Evolutionary conservation across 2,329 filamentous ascomycete species (phyloP).

Genomic region (Bipolaris zeicola): DNA sequence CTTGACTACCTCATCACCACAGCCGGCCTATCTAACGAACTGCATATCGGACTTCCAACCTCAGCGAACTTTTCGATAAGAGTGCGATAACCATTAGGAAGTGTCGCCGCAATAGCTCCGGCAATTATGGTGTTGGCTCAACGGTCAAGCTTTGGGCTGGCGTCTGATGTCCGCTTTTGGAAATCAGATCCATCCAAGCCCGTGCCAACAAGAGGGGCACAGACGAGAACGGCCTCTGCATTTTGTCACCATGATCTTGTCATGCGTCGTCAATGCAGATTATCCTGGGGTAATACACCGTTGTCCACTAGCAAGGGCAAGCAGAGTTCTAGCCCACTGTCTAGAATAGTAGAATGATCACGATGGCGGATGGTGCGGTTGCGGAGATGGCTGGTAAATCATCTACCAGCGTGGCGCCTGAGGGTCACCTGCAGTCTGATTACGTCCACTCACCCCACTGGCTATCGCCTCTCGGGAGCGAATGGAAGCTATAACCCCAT

Average conservation of each 20-base stretch:
- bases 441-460: conserved; percentile 35
- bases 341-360: conserved; percentile 26
- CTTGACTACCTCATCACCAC: conserved; percentile 8
- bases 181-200: conserved; percentile 38
- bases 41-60: conserved; percentile 8
- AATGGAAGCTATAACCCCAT: conserved; percentile 40
- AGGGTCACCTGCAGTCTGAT: conserved; percentile 26
- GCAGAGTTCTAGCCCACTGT: conserved; percentile 11
- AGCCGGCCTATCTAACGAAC: conserved; percentile 5
- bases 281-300: conserved; percentile 12
- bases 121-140: conserved; percentile 22
- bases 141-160: conserved; percentile 24
- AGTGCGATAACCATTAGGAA: conserved; percentile 20
- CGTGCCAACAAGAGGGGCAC: conserved; percentile 36
- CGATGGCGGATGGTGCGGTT: conserved; percentile 27
- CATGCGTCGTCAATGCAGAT: conserved; percentile 21
- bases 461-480: conserved; percentile 20
- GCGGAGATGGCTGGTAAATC: conserved; percentile 13
- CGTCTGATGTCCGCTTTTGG: conserved; percentile 35
- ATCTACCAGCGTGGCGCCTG: conserved; percentile 27
- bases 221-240: conserved; percentile 28
- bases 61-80: conserved; percentile 17
- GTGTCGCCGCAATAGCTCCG: conserved; percentile 17
- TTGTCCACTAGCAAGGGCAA: conserved; percentile 13
- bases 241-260: conserved; percentile 29